Conservation (phyloP, 2,329 filamentous ascomycete species). For the Arthrobotrys pseudoclavata region DNA sequence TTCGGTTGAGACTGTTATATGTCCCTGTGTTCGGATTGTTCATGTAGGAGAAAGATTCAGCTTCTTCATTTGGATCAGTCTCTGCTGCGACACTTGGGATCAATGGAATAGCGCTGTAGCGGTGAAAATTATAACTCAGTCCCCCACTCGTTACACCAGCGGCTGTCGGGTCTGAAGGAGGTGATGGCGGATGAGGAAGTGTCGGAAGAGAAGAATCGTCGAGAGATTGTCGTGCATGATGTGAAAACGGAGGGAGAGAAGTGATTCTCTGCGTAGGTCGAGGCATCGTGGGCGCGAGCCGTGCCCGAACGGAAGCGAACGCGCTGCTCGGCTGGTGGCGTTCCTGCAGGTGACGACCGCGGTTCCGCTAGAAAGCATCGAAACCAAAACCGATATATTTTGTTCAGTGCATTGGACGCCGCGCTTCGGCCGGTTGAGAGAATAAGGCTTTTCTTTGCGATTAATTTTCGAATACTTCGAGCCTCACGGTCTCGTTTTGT, state of each 20-base stretch:
- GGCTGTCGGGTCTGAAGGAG: slow-evolving; percentile 39
- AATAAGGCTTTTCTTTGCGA: slow-evolving; percentile 20
- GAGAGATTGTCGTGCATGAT: slow-evolving; percentile 48
- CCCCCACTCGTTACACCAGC: not conserved
- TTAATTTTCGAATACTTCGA: slow-evolving; percentile 28
- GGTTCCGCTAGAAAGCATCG: slow-evolving; percentile 10
- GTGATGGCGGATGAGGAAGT: slow-evolving; percentile 53
- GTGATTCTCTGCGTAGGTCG: slow-evolving; percentile 52
- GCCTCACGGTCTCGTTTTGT: slow-evolving; percentile 31
- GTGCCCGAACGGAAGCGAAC: slow-evolving; percentile 46
- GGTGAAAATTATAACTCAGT: slow-evolving; percentile 27
- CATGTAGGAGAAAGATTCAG: slow-evolving; percentile 52
- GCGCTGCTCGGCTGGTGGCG: slow-evolving; percentile 54
- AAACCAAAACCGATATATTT: slow-evolving; percentile 13
- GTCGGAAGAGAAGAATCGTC: slow-evolving; percentile 52
- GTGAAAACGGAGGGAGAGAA: slow-evolving; percentile 52
- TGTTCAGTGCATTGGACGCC: slow-evolving; percentile 40
- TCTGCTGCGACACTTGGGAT: slow-evolving; percentile 52
- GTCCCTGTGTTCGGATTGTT: slow-evolving; percentile 55
- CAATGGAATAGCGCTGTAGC: slow-evolving; percentile 58
- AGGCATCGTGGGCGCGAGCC: slow-evolving; percentile 46
- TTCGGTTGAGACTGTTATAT: slow-evolving; percentile 57
- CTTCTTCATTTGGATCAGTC: slow-evolving; percentile 35
- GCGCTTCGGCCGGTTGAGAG: slow-evolving; percentile 31
- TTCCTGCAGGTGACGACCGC: slow-evolving; percentile 53